These are phyloP conservation scores for Ceratocystis variospora DNA, from an alignment of 2,329 filamentous ascomycete genomes.

Conservation along the genomic window DNA sequence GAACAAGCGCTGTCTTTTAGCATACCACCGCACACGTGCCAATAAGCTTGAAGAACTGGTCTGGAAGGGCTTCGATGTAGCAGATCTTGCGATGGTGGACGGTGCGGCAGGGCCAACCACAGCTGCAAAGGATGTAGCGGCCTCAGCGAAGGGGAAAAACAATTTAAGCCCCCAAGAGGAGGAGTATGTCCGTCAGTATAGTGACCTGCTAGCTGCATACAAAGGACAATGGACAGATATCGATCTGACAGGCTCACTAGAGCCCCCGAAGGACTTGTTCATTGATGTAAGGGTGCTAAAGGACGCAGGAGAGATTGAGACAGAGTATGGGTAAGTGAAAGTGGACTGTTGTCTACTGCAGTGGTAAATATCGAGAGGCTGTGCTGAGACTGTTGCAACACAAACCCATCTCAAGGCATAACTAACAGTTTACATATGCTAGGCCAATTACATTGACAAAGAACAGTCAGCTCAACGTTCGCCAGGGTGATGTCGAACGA, in stretches of 20 bases:
- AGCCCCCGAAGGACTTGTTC: constrained; percentile 89
- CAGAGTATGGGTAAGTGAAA: constrained; percentile 76
- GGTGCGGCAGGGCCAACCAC: constrained; percentile 19
- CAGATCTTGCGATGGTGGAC: constrained; percentile 50
- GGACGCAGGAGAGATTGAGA: constrained; percentile 96
- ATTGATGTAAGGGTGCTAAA: constrained; percentile 93
- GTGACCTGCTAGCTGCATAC: constrained; percentile 83
- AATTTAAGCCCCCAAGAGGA: constrained; percentile 91
- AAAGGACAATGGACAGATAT: constrained; percentile 98
- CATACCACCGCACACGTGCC: constrained; percentile 80
- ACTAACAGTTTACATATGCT: constrained; percentile 18
- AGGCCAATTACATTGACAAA: constrained; percentile 93
- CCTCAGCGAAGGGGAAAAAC: constrained; percentile 30
- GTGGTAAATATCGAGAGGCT: too few relatives aligned
- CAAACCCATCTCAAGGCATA: background rate
- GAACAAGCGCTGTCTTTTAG: constrained; percentile 88
- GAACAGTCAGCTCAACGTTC: constrained; percentile 95
- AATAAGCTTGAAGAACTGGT: constrained; percentile 89
- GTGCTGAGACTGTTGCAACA: background rate
- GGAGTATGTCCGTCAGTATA: constrained; percentile 86
- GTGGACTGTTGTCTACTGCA: background rate
- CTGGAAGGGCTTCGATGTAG: constrained; percentile 76
- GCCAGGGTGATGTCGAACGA: constrained; percentile 88
- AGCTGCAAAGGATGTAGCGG: constrained; percentile 20
- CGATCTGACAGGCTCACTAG: constrained; percentile 82